Evolutionary conservation across 1,284 basidiomycete genomes (phyloP).

Genomic region (Moniliophthora roreri): DNA sequence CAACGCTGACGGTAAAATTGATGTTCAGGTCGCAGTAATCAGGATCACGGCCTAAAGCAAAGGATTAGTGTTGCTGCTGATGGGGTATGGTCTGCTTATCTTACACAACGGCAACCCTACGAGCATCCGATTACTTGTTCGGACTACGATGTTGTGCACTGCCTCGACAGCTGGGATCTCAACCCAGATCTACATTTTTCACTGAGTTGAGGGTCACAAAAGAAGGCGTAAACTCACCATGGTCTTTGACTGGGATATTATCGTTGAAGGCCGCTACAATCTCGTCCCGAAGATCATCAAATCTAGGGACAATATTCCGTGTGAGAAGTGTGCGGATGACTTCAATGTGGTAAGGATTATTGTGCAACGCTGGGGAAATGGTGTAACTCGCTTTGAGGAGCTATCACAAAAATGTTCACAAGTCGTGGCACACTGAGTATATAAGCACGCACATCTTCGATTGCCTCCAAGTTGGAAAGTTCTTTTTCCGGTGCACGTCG

Average conservation of each 20-base stretch:
- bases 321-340: slow-evolving; percentile 10
- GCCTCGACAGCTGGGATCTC: slow-evolving; percentile 15
- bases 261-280: slow-evolving; percentile 1
- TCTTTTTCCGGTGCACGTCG: slow-evolving; percentile 35
- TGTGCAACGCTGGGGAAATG: slow-evolving; percentile 1
- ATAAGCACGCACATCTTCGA: slow-evolving; percentile 27
- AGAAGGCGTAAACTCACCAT: not conserved
- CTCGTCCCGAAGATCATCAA: slow-evolving; percentile 7
- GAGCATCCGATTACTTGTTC: slow-evolving; percentile 23
- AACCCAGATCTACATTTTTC: slow-evolving; percentile 17
- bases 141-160: slow-evolving; percentile 19
- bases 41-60: slow-evolving; percentile 27
- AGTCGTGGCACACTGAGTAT: not conserved
- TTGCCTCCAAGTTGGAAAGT: slow-evolving; percentile 34
- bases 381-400: slow-evolving; percentile 36
- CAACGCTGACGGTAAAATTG: slow-evolving; percentile 28
- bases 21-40: slow-evolving; percentile 33
- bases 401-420: not conserved
- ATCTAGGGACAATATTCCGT: slow-evolving; percentile 7
- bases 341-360: slow-evolving; percentile 8
- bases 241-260: not conserved
- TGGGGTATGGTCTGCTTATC: not conserved
- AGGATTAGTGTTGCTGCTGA: not conserved
- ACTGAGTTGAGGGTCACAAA: not conserved
- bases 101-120: slow-evolving; percentile 26